Conservation (phyloP, 148 eudicot species). For the Rhododendron ovatum region DNA sequence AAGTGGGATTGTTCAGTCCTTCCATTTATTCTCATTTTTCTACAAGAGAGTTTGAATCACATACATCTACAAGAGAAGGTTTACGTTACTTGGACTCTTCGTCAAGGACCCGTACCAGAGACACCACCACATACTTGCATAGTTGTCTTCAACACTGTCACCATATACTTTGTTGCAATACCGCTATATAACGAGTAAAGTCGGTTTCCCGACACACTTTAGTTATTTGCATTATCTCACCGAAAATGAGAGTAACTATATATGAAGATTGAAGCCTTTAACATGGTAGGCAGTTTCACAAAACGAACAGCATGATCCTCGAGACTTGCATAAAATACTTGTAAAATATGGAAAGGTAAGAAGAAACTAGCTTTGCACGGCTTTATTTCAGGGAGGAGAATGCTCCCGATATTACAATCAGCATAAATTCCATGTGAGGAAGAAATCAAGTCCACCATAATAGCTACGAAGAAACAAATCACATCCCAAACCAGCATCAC, state of each 20-base stretch:
- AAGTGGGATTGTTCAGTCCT: no score
- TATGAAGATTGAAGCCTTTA: background rate
- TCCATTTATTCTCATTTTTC: no score
- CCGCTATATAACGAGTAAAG: background rate
- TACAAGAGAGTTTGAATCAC: no score
- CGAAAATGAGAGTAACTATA: background rate
- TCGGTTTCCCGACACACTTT: background rate
- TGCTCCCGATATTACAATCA: background rate
- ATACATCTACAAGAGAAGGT: background rate
- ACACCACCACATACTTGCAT: background rate
- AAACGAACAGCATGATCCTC: background rate
- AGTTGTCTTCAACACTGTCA: background rate
- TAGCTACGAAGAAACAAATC: background rate
- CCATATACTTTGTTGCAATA: background rate
- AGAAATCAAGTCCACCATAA: background rate
- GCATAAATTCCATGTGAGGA: background rate
- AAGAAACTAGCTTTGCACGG: background rate
- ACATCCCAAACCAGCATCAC: background rate
- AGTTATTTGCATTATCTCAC: background rate
- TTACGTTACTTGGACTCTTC: background rate
- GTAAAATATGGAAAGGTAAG: background rate
- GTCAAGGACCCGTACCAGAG: background rate
- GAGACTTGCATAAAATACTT: background rate
- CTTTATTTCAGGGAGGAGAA: conserved; percentile 13
- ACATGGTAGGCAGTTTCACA: background rate